Base-by-base conservation (phyloP, 441 rosid genomes). In the Geranium incanum region DNA sequence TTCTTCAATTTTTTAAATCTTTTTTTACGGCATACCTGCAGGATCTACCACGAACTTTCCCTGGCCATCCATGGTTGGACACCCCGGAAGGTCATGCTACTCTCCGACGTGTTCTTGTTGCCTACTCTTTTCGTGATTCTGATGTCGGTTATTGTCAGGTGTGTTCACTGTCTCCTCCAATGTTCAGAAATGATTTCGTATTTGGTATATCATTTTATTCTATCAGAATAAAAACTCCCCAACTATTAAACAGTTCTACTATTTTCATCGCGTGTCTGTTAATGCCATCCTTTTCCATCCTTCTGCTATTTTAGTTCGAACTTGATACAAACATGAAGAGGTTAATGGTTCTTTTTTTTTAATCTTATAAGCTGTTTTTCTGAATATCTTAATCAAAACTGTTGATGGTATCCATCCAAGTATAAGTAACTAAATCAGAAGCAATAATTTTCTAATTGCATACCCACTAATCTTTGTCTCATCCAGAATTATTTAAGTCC, bases 91-190 rank as follows among this genome's bases (percentile, higher is more conserved):
- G 99, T 69, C 97, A 95, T 84, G 92, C 96, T 74, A 71, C 99
- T 68, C 84, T 95, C 21, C 77, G 96, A 39, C 92, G 97, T 70
- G 97, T 95, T 75, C 99, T 95, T 75, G 96, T 92, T 57, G 97
- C 82, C 2, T 95, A 95, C 76, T 95, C 99, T 19, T 95, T 92
- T 70, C 96, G 99, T 12, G 99, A 95, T 79, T 95, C 99, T 73
- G 97, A 95, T 84, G 99, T 95, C 77, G 99, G 99, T 65, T 95
- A 95, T 71, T 92, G 97, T 80, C 99, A 95, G 96, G 99, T 95
- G 77, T 48, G 84, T 73, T 68, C 43, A 16, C 67, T 76, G n/a
- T 60, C 59, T 36, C 39, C 15, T 68, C 3, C 21, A 16, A 33
- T 33, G 28, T 39, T 18, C 16, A 3, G 18, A 15, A 55, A 15